phyloP scores from a whole-genome alignment of 1,284 basidiomycete species.

The Cerrena zonata region DNA sequence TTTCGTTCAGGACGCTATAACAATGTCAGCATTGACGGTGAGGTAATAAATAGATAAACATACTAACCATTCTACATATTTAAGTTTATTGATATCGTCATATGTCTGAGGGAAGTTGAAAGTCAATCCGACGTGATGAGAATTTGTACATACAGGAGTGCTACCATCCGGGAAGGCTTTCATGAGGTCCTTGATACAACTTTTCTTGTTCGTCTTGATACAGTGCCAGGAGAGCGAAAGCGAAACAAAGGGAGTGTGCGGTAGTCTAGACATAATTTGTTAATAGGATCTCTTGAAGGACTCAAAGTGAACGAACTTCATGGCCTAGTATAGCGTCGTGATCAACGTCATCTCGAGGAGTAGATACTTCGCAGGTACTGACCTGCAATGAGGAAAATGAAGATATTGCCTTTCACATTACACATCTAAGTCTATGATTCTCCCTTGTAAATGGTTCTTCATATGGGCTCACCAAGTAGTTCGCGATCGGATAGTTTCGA shows the following conservation, averaged over 20 bases:
- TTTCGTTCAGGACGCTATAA: constrained; percentile 52
- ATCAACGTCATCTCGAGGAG: too few relatives aligned
- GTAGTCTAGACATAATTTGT: constrained; percentile 31
- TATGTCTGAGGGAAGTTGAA: constrained; percentile 12
- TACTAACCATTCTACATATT: background rate
- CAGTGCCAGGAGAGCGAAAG: constrained; percentile 43
- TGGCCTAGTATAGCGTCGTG: too few relatives aligned
- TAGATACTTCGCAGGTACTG: too few relatives aligned
- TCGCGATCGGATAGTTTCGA: constrained; percentile 44
- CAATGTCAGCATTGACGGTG: too few relatives aligned
- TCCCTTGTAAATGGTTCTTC: too few relatives aligned
- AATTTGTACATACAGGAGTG: constrained; percentile 36
- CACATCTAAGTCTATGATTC: too few relatives aligned
- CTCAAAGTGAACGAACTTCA: constrained; percentile 36
- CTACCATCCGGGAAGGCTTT: constrained; percentile 36
- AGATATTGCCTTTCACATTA: constrained; percentile 45
- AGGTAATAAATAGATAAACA: too few relatives aligned
- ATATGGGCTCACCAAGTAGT: constrained; percentile 40
- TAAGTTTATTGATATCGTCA: constrained; percentile 5
- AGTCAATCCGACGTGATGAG: background rate
- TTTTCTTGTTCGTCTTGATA: constrained; percentile 56
- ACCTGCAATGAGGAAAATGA: constrained; percentile 45
- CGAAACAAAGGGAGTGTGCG: constrained; percentile 48
- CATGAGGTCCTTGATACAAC: constrained; percentile 44
- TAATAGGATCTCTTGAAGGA: background rate